Evolutionary conservation across 176 grass and related monocot species (phyloP), one percentile per base, ranked within the genome.

Genomic region (Chrysopogon serrulatus): DNA sequence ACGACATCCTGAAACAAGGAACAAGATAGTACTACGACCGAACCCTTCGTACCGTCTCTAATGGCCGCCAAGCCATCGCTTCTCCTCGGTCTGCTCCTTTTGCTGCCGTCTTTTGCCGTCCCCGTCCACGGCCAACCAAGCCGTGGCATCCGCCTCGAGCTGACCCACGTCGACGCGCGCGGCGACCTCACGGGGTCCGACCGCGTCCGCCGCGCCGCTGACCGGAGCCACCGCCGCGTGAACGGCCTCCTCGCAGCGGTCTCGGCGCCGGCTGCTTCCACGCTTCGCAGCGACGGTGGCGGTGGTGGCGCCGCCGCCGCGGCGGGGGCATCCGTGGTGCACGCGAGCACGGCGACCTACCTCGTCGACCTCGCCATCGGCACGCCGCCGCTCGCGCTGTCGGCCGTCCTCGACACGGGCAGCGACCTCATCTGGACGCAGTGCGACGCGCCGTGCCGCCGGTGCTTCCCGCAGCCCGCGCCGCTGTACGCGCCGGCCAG

Each of bases 341-440:
- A 91, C 51, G 73, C 82, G 26, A 94, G 89, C 79, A 86, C 85
- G 11, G 80, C 63, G 59, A 85, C 88, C n/a, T 93, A 91, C 77
- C 71, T 97, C 70, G 86, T 97, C 14, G 82, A 90, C 40, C 21
- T 93, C 77, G 71, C 77, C 73, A 91, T 97, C 33, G 89, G 94
- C 40, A 90, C 86, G 48, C 94, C 89, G 28, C 86, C 79, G 28
- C 45, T 89, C 0, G 24, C 80, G 24, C 39, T 93, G 34, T 79
- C 91, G 54, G 88, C 84, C 72, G 88, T 96, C 41, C 78, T 91
- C 74, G 91, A 97, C 86, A 97, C 89, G 9, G 94, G 94, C 21
- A 97, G 91, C 71, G 91, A 93, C 67, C 91, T 94, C 79, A 84
- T 90, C 63, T 97, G 94, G 94, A 97, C 94, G 49, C 94, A 94